Conservation (phyloP, 345 rosid species). For the Bruguiera gymnorhiza region DNA sequence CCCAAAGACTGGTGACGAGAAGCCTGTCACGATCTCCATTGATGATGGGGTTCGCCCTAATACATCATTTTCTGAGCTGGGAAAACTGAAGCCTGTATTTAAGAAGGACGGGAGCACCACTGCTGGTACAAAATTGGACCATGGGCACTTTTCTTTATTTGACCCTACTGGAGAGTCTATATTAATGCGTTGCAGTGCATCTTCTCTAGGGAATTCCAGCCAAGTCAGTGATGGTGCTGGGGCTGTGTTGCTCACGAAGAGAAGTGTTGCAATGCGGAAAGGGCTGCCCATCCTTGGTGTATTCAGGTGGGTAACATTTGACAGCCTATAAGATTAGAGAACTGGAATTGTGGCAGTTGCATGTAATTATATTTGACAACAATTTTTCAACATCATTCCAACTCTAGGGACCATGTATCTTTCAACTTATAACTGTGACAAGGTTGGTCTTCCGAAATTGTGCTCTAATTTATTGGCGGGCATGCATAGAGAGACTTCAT, state of each 20-base stretch:
- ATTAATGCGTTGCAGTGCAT: constrained; percentile 5
- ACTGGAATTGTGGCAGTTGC: not conserved
- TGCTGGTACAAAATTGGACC: constrained; percentile 57
- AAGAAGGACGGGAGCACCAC: constrained; percentile 89
- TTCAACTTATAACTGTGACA: too few relatives aligned
- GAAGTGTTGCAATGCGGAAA: constrained; percentile 71
- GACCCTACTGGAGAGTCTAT: not conserved
- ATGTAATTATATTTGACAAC: not conserved
- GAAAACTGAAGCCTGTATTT: constrained; percentile 72
- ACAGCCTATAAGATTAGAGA: not conserved
- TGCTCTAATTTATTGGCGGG: too few relatives aligned
- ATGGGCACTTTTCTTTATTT: not conserved
- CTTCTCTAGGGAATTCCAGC: constrained; percentile 74
- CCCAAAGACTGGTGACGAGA: constrained; percentile 83
- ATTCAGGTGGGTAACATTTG: constrained; percentile 50
- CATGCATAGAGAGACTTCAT: too few relatives aligned
- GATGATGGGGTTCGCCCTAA: constrained; percentile 92
- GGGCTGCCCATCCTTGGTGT: constrained; percentile 87
- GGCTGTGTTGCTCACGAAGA: constrained; percentile 89
- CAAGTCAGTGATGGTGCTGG: constrained; percentile 96
- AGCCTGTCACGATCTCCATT: constrained; percentile 58
- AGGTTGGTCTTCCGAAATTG: too few relatives aligned
- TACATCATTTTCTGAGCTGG: constrained; percentile 61
- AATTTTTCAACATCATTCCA: not conserved
- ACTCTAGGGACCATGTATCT: too few relatives aligned